Evolutionary conservation across 805 yeast genomes (phyloP), one percentile per base, ranked within the genome.

Genomic region (Pichia cabralensis): DNA sequence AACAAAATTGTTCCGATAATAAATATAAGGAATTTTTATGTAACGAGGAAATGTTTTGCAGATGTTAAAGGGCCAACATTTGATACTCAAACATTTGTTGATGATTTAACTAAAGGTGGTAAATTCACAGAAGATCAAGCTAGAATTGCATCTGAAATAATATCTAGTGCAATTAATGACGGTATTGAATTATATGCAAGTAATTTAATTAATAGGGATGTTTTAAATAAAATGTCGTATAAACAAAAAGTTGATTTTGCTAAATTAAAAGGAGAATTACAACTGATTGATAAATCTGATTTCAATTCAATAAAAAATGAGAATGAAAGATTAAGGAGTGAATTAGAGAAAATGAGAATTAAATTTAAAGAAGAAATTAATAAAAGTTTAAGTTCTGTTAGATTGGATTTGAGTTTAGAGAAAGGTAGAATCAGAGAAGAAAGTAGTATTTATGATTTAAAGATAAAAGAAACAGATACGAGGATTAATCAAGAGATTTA

Each of bases 221-320:
- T 79, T 28, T 67, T 89, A 29, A 76, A 83, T 21, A 76, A 86
- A 45, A 71, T 86, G 51, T 80, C 95, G 4, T 92, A 92, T 56
- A 95, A 89, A 54, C 97, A 92, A 50, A 84, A 89, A 48, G 96
- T 92, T 22, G 97, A 92, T 53, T 89, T 92, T 66, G 92, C 96
- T 25, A 89, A 89, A 52, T 69, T 92, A 40, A 80, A 88, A 51
- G 94, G 95, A 22, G 97, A 89, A 55, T 67, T 92, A 27, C 88
- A 85, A 48, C 76, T 85, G 32, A 73, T 84, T 57, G 97, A 92
- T 60, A 76, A 77, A 52, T 71, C 85, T 19, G 97, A 92, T 49
- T 81, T 83, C 50, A 77, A 81, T 39, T 74, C 75, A 33, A 69
- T 89, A 40, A 77, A 80, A 48, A 82, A 80, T 49, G 96, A 92